phyloP scores from a whole-genome alignment of 139 green algal genomes.

The Picochlorum sp. region DNA sequence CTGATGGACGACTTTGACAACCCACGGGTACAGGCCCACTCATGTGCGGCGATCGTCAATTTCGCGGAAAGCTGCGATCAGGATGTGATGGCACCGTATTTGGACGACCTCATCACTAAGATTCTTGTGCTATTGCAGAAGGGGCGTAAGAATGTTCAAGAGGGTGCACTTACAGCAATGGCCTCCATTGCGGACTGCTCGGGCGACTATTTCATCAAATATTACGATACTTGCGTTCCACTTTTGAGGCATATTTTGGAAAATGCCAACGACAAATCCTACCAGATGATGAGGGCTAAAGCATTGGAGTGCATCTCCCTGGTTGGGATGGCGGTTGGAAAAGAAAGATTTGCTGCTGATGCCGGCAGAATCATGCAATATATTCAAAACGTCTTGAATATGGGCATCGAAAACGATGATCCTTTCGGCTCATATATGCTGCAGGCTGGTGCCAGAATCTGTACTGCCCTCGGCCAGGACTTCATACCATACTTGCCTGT shows the following conservation, averaged over 20 bases:
- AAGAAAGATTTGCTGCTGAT: constrained; percentile 77
- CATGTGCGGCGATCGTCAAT: constrained; percentile 91
- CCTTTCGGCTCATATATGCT: constrained; percentile 68
- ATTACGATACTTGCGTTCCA: constrained; percentile 64
- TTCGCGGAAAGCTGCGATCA: constrained; percentile 83
- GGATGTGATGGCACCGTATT: constrained; percentile 80
- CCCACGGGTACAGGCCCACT: constrained; percentile 90
- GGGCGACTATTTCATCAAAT: constrained; percentile 74
- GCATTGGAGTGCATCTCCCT: constrained; percentile 94
- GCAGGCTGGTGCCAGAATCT: constrained; percentile 92
- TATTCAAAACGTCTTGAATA: constrained; percentile 66
- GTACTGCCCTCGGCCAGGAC: constrained; percentile 91
- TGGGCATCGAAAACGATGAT: constrained; percentile 58
- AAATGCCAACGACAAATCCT: constrained; percentile 46
- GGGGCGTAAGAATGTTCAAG: constrained; percentile 68
- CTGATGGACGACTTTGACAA: constrained; percentile 82
- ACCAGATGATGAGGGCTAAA: constrained; percentile 85
- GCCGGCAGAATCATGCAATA: constrained; percentile 80
- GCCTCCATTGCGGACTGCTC: constrained; percentile 85
- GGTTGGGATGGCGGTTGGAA: constrained; percentile 96
- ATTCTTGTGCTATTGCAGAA: constrained; percentile 78
- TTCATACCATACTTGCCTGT: constrained; percentile 91
- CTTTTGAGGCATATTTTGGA: constrained; percentile 79
- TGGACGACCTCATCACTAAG: constrained; percentile 85
- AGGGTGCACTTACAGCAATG: constrained; percentile 90